phyloP scores from a whole-genome alignment of 2,329 filamentous ascomycete genomes.

The Stachybotrys chartarum region DNA sequence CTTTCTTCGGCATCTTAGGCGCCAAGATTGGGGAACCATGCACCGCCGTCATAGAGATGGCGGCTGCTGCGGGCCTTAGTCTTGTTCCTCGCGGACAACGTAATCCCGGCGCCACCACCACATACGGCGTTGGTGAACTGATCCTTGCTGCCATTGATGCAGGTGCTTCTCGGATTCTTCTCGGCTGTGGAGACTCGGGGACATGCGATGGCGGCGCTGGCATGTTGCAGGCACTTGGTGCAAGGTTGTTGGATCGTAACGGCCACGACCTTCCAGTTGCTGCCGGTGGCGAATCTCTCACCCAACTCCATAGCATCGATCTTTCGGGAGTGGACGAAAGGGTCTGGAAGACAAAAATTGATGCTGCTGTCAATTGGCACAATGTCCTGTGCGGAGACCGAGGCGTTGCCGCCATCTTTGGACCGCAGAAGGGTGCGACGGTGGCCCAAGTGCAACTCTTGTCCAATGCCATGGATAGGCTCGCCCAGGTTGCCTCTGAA shows the following conservation, averaged over 20 bases:
- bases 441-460: slow-evolving; percentile 33
- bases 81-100: slow-evolving; percentile 36
- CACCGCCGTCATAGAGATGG: slow-evolving; percentile 46
- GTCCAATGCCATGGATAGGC: slow-evolving; percentile 31
- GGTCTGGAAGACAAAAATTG: slow-evolving; percentile 24
- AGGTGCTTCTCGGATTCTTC: slow-evolving; percentile 36
- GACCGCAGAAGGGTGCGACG: slow-evolving; percentile 43
- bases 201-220: slow-evolving; percentile 46
- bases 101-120: slow-evolving; percentile 40
- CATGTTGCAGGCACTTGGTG: slow-evolving; percentile 47
- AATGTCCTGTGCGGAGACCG: slow-evolving; percentile 41
- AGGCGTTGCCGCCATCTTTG: slow-evolving; percentile 42
- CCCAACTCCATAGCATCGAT: slow-evolving; percentile 28
- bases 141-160: slow-evolving; percentile 36
- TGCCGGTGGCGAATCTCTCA: slow-evolving; percentile 31
- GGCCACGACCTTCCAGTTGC: slow-evolving; percentile 29
- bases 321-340: slow-evolving; percentile 26
- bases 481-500: slow-evolving; percentile 26
- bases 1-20: slow-evolving; percentile 38
- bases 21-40: slow-evolving; percentile 9
- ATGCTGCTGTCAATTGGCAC: slow-evolving; percentile 44
- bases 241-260: slow-evolving; percentile 29
- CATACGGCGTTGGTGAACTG: slow-evolving; percentile 43
- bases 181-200: slow-evolving; percentile 47
- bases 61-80: slow-evolving; percentile 42